Conservation (phyloP, 2,329 filamentous ascomycete genomes). For the Nothophaeocryptopus gaeumannii region DNA sequence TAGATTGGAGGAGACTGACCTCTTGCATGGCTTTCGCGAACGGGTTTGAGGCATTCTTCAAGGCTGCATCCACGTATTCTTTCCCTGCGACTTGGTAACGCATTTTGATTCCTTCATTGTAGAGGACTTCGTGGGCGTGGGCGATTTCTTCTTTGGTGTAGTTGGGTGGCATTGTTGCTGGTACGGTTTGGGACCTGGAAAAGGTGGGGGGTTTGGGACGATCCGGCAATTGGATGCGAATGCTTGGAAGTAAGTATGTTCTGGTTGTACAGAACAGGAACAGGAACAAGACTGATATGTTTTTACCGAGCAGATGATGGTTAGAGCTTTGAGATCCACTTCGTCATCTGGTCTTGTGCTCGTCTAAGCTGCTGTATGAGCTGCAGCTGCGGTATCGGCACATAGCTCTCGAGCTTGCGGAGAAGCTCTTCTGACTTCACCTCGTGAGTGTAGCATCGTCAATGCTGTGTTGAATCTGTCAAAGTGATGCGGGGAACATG, state of each 20-base stretch:
- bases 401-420: neutral
- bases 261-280: neutral
- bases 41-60: slow-evolving; percentile 56
- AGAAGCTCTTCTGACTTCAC: neutral
- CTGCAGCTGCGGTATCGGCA: too few species aligned
- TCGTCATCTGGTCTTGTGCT: too few species aligned
- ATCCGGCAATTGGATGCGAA: neutral
- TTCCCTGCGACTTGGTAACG: slow-evolving; percentile 61
- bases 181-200: neutral
- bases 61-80: slow-evolving; percentile 57
- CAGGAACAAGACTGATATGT: neutral
- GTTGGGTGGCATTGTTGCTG: slow-evolving; percentile 20
- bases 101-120: slow-evolving; percentile 60
- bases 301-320: too few species aligned
- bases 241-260: too few species aligned
- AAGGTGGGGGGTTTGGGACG: neutral
- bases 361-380: too few species aligned
- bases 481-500: neutral
- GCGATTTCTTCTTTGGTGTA: slow-evolving; percentile 32
- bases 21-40: slow-evolving; percentile 62
- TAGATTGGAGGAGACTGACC: slow-evolving; percentile 32
- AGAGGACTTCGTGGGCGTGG: slow-evolving; percentile 54
- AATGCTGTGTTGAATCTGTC: too few species aligned
- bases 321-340: too few species aligned
- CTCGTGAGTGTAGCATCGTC: too few species aligned